Evolutionary conservation across 768 basidiomycete species (phyloP), one percentile per base, ranked within the genome.

Genomic region (Panaeolus cyanescens): DNA sequence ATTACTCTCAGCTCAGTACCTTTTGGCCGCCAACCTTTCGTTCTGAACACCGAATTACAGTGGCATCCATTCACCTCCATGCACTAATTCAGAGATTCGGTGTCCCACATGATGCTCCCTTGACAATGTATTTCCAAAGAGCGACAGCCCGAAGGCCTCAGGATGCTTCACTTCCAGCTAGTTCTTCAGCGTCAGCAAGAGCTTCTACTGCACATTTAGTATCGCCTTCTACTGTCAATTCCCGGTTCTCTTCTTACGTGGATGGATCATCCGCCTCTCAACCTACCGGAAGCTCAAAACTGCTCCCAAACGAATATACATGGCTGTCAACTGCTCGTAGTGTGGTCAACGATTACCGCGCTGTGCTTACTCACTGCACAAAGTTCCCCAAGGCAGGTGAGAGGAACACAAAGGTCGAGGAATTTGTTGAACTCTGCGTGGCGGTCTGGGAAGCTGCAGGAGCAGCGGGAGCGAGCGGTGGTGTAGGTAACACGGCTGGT

Each of bases 381-480:
- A 74, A 66, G 4, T 98, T 98, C 69, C 95, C 95, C 9, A 79
- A 77, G 55, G 94, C 95, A 0, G 94, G 95, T 2, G 83, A 92
- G 65, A 79, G 85, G 39, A 96, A 97, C 65, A 65, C 77, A 25
- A 85, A 84, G 64, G 93, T 97, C 2, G 92, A 92, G 65, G 90
- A 92, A 65, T 91, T 96, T 65, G 88, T 88, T 2, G 92, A 95
- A 70, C 71, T 91, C 1, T 90, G 88, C 63, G 87, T 95, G 17
- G 89, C 85, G 0, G 79, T 92, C 2, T 96, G 93, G 93, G 91
- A 95, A 69, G 84, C 86, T 50, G 90, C 93, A 71, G 92, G 92
- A 8, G 83, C 84, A 5, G 75, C 80, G 17, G 84, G 85, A 8
- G 85, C 85, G 34, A 81, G 94, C 70, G 84, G 85, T 1, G 45